These are phyloP conservation scores for Penicillium oxalicum DNA, from an alignment of 2,329 filamentous ascomycete genomes.

Conservation along the genomic window DNA sequence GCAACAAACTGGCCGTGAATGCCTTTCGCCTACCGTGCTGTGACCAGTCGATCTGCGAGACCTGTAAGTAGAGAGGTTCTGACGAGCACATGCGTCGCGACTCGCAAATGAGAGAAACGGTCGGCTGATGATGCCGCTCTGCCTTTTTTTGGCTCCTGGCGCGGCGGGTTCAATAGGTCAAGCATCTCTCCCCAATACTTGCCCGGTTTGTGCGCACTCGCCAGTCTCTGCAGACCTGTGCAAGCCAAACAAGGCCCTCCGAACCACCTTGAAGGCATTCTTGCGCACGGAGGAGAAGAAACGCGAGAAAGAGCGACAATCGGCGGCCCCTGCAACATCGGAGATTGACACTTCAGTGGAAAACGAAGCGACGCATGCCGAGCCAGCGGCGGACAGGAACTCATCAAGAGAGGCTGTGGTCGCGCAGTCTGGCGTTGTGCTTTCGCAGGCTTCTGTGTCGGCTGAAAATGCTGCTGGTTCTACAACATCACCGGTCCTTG, in stretches of 20 bases:
- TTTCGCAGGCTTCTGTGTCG: conserved; percentile 10
- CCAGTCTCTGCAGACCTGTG: conserved; percentile 82
- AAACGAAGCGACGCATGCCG: conserved; percentile 11
- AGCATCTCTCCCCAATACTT: conserved; percentile 66
- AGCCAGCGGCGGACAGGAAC: conserved; percentile 16
- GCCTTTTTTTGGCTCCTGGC: neutral
- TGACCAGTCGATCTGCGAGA: conserved; percentile 88
- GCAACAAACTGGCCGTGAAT: conserved; percentile 83
- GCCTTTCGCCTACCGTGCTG: conserved; percentile 90
- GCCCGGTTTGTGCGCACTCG: conserved; percentile 87
- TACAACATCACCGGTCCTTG: conserved; percentile 1
- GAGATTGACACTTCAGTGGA: conserved; percentile 22
- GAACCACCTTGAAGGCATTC: conserved; percentile 87
- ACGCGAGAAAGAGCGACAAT: conserved; percentile 56
- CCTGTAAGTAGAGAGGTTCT: conserved; percentile 55
- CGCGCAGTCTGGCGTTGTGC: conserved; percentile 5
- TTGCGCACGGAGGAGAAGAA: conserved; percentile 89
- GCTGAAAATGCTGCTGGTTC: conserved; percentile 12
- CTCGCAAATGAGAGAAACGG: neutral
- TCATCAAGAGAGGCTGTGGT: conserved; percentile 12
- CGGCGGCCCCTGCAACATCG: conserved; percentile 29
- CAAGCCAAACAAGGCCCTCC: conserved; percentile 81
- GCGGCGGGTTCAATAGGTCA: conserved; percentile 53
- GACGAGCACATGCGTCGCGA: neutral
- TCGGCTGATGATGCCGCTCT: neutral